Evolutionary conservation across 371 early-diverging fungal species (phyloP).

Genomic region (Syncephalastrum monosporum): DNA sequence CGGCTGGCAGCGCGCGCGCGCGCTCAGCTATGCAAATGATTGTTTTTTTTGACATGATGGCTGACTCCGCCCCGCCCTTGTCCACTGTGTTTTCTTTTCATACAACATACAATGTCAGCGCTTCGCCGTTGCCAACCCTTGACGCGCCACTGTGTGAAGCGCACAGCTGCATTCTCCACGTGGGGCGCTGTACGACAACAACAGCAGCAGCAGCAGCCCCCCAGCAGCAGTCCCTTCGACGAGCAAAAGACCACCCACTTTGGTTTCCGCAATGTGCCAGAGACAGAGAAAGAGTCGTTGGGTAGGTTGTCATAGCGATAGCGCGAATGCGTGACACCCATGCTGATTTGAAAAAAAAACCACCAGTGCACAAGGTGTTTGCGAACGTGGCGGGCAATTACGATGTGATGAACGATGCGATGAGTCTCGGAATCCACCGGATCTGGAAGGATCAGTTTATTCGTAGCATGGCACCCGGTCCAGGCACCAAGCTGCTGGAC

Average conservation of each 20-base stretch:
- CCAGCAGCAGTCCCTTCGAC: slow-evolving; percentile 21
- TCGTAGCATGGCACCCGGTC: slow-evolving; percentile 79
- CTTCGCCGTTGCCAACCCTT: no score
- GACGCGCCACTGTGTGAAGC: no score
- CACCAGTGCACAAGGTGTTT: slow-evolving; percentile 84
- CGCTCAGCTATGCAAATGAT: no score
- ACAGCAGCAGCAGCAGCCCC: slow-evolving; percentile 16
- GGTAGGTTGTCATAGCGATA: slow-evolving; percentile 40
- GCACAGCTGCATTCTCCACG: slow-evolving; percentile 7
- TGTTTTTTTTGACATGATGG: no score
- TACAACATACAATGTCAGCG: no score
- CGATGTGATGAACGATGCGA: slow-evolving; percentile 97
- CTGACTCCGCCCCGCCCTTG: no score
- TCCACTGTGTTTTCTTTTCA: no score
- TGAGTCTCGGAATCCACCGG: slow-evolving; percentile 93
- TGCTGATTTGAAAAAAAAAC: not conserved
- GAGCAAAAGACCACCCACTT: slow-evolving; percentile 73
- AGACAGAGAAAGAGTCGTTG: slow-evolving; percentile 81
- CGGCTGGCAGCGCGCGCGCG: no score
- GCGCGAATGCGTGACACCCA: not conserved
- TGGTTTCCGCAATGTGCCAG: slow-evolving; percentile 86
- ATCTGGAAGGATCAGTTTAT: slow-evolving; percentile 95
- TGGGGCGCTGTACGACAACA: slow-evolving; percentile 17
- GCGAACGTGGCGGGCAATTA: slow-evolving; percentile 90
- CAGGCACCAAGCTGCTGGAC: slow-evolving; percentile 85